Base-by-base conservation (phyloP, 2,329 filamentous ascomycete genomes). In the Microdochium paspali region DNA sequence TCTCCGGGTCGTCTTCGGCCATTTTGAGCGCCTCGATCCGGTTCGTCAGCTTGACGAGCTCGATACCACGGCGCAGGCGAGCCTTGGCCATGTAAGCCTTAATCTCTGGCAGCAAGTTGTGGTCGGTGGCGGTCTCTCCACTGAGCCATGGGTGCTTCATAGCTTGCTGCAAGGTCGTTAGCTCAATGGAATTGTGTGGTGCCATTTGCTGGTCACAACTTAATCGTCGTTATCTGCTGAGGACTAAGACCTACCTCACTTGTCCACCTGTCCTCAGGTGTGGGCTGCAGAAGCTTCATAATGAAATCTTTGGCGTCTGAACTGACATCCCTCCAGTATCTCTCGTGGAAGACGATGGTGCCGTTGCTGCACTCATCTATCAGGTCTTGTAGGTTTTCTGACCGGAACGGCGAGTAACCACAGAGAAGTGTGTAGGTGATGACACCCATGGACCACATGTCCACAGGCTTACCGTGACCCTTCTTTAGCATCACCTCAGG, bases 381-480 rank as follows among this genome's bases (percentile, higher is more conserved):
- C 54, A 98, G 76, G 59, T 97, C 93, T 54, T 85, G 79, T 44
- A 98, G 75, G 60, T 87, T 95, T 72, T 98, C 93, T 52, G 90
- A 93, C 56, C 93, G 84, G 79, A 98, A 98, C 20, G 93, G 93
- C 42, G 91, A 96, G 73, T 98, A 98, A 56, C 93, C 93, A 64
- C 94, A 98, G 46, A 98, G 85, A 24, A 98, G 77, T 15, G 93
- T 98, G 70, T 98, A 98, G 39, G 93, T 97, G 61, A 98, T 98
- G 60, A 98, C 93, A 52, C 93, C 93, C 69, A 98, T 79, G 3
- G 93, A 97, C 93, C 93, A 98, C 88, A 98, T 95, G 64, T 98
- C 93, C 28, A 97, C 93, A 4, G 93, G 89, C 69, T 97, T 98
- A 64, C 93, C 93, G 65, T 98, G 94, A 20, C 93, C 93, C 62